phyloP scores from a whole-genome alignment of 208 protist genomes.

The Trypanosoma mega region DNA sequence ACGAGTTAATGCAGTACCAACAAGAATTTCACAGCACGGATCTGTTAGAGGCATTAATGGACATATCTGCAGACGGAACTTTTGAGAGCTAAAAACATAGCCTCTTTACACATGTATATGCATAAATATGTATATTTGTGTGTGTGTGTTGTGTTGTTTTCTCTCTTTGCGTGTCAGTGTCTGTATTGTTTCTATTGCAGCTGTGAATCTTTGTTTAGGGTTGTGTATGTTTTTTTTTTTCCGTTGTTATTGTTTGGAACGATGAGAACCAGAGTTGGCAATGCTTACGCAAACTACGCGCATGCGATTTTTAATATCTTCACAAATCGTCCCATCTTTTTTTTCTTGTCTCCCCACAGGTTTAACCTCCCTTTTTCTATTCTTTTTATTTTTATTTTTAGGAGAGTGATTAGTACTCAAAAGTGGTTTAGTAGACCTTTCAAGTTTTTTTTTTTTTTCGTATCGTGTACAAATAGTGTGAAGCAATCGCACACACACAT shows the following conservation, averaged over 20 bases:
- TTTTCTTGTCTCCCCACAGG: too few relatives aligned
- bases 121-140: not conserved
- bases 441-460: not conserved
- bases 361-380: not conserved
- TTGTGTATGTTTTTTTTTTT: too few relatives aligned
- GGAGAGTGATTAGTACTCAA: too few relatives aligned
- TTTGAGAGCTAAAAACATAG: conserved; percentile 44
- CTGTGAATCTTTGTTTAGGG: too few relatives aligned
- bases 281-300: too few relatives aligned
- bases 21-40: conserved; percentile 47
- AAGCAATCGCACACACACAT: not conserved
- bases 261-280: too few relatives aligned
- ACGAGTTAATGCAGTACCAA: conserved; percentile 70
- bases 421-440: too few relatives aligned
- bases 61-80: conserved; percentile 68
- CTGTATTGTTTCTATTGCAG: too few relatives aligned
- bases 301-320: too few relatives aligned
- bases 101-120: not conserved
- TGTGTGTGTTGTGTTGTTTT: conserved; percentile 7
- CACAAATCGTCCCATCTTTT: too few relatives aligned
- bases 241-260: too few relatives aligned
- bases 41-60: conserved; percentile 60
- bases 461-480: not conserved
- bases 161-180: not conserved
- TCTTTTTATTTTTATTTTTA: not conserved